Conservation (phyloP, 1,284 basidiomycete species). For the Fomitopsis schrenkii region DNA sequence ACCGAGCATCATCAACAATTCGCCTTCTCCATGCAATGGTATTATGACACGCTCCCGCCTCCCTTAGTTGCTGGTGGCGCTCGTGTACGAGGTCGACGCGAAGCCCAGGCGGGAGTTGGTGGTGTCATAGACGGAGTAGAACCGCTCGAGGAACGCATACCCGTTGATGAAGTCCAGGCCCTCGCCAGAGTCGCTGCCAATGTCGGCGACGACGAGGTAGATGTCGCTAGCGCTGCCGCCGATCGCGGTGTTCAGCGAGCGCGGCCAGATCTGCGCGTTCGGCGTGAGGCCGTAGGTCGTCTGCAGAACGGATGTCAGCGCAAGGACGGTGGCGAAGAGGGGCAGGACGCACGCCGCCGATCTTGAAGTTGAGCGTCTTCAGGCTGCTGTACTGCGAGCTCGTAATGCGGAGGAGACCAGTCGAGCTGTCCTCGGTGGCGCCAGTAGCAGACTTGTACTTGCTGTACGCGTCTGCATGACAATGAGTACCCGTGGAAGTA, state of each 20-base stretch:
- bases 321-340: not conserved
- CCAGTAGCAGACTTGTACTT: conserved; percentile 34
- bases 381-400: conserved; percentile 33
- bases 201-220: conserved; percentile 41
- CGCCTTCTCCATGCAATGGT: not conserved
- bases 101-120: conserved; percentile 41
- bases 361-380: conserved; percentile 38
- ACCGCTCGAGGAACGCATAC: conserved; percentile 44
- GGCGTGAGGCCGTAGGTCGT: conserved; percentile 36
- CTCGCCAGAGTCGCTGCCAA: conserved; percentile 25
- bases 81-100: conserved; percentile 46
- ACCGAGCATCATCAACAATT: too few relatives aligned
- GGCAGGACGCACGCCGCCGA: conserved; percentile 31
- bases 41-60: not conserved
- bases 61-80: conserved; percentile 48
- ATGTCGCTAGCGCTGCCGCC: conserved; percentile 20
- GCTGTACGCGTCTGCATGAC: conserved; percentile 25
- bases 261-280: conserved; percentile 50
- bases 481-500: not conserved
- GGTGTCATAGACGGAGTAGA: conserved; percentile 64
- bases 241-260: conserved; percentile 6
- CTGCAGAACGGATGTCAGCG: conserved; percentile 15
- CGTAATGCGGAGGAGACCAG: conserved; percentile 38
- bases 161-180: conserved; percentile 35
- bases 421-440: conserved; percentile 30